Evolutionary conservation across 2,329 filamentous ascomycete species (phyloP), one percentile per base, ranked within the genome.

Genomic region (Ampelomyces quisqualis): DNA sequence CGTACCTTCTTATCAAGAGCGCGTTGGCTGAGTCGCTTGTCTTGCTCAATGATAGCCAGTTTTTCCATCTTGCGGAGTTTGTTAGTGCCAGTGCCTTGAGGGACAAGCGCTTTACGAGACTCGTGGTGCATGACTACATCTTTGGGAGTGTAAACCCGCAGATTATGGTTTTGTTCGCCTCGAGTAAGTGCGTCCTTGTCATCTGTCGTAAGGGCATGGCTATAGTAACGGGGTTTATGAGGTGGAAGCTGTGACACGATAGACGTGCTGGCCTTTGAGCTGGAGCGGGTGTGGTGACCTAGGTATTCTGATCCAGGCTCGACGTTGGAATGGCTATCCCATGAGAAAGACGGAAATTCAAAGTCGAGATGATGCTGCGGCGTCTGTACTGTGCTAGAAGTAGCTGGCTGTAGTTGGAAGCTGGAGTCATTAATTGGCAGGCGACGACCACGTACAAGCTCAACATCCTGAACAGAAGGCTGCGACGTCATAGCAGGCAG

Each of bases 181-280:
- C 7, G 10, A 3, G 35, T 28, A n/a, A 65, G 43, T 3, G 53
- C 45, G 8, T 30, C 13, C 21, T 38, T 45, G 15, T 60, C 61
- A 4, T 45, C 45, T 3, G 34, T 14, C 0, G 52, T 47, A 2
- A 64, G 49, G 2, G 53, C 43, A 15, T 45, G 34, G 10, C 31
- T 31, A 32, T 65, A 64, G 43, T 62, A 64, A 20, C 57, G 55
- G 19, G 29, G 9, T 10, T 24, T 24, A 24, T 7, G n/a, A n/a
- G n/a, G n/a, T n/a, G n/a, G n/a, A n/a, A n/a, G n/a, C n/a, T n/a
- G n/a, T n/a, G n/a, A n/a, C n/a, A n/a, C n/a, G n/a, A n/a, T 8
- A 8, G 8, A 4, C 7, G 5, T 28, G n/a, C 26, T 28, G 26
- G n/a, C 8, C 15, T 3, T 8, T 11, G 26, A 13, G 3, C 11